Percentiles rank a stretch among this genome's conserved stretches.
Evolutionary conservation across 1,139 yeast genomes (phyloP).

Genomic region (Torulaspora globosa): DNA sequence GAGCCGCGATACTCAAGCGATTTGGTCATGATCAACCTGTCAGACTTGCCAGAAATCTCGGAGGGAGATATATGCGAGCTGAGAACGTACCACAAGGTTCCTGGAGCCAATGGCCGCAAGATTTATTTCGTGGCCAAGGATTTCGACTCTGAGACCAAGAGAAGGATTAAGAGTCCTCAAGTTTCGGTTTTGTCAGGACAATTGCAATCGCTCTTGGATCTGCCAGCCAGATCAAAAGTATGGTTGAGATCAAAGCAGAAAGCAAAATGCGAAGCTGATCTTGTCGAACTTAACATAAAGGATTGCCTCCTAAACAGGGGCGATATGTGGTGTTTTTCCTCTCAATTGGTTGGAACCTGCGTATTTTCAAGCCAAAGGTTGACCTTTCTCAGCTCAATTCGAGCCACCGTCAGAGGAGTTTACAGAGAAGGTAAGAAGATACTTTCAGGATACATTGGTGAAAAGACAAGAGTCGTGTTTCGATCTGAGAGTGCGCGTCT

Average conservation of each 20-base stretch:
- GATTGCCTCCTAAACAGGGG: slow-evolving; percentile 83
- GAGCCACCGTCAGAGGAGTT: slow-evolving; percentile 62
- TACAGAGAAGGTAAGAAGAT: slow-evolving; percentile 66
- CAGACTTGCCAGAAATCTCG: slow-evolving; percentile 53
- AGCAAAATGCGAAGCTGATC: slow-evolving; percentile 62
- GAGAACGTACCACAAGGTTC: slow-evolving; percentile 36
- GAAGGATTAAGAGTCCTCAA: slow-evolving; percentile 36
- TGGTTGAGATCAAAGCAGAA: slow-evolving; percentile 51
- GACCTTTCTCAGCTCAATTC: slow-evolving; percentile 56
- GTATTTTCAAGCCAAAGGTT: slow-evolving; percentile 64
- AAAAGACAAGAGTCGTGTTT: slow-evolving; percentile 72
- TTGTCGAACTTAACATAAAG: slow-evolving; percentile 74
- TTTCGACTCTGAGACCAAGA: slow-evolving; percentile 37
- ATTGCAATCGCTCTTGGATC: slow-evolving; percentile 56
- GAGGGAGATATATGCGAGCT: slow-evolving; percentile 77
- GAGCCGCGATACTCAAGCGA: slow-evolving; percentile 57
- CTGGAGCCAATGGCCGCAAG: slow-evolving; percentile 32
- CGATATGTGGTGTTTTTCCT: slow-evolving; percentile 86
- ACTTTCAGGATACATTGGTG: slow-evolving; percentile 66
- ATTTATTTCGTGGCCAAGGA: slow-evolving; percentile 46
- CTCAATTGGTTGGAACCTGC: slow-evolving; percentile 58
- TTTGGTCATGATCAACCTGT: slow-evolving; percentile 59
- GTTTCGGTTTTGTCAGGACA: slow-evolving; percentile 63
- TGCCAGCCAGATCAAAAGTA: slow-evolving; percentile 63
- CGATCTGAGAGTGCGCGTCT: slow-evolving; percentile 87